Base-by-base conservation (phyloP, 768 basidiomycete species). In the Boletellus emodensis region DNA sequence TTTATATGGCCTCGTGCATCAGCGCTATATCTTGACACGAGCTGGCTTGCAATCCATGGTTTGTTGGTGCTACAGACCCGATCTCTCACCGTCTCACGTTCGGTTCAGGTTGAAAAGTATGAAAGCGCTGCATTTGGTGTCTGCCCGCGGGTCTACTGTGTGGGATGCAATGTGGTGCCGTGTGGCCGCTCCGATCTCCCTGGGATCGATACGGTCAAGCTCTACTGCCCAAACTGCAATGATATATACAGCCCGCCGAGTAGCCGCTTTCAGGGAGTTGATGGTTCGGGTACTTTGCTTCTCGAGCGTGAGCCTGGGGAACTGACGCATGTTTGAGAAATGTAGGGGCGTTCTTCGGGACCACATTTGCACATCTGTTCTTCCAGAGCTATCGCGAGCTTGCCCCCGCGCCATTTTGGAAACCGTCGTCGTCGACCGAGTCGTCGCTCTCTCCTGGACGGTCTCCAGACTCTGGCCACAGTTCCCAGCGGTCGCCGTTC, bases 341-440 rank as follows among this genome's bases (percentile, higher is more conserved):
- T 53, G 33, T 55, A 97, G 94, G 95, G 55, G 96, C 96, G 11
- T 99, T 97, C 74, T 99, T 99, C 73, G 96, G 96, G 18, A 98
- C 95, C 0, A 97, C 95, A n/a, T 99, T 99, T 68, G 78, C 94
- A 1, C 94, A 97, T 62, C 78, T 99, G 22, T 95, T 98, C 74
- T 98, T 98, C 79, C 94, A 98, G 65, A 94, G 90, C 55, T 98
- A 95, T 72, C 89, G 90, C 22, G 93, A 95, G 66, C 80, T 94
- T n/a, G 84, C 91, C 9, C 90, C 94, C 0, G 90, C 92, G 22
- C 92, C 94, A 2, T 97, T 93, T 72, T 94, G 83, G 81, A 90
- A 87, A 57, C 78, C 83, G n/a, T 74, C 78, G 12, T 70, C 80
- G 2, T 78, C 79, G 13, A 75, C 78, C 0, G 64, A 68, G 40